A percentile compares a stretch with the other conserved stretches of the same genome.
These are phyloP conservation scores for Phytophthora pseudosyringae DNA, from an alignment of 352 stramenopile genomes.

Conservation along the genomic window DNA sequence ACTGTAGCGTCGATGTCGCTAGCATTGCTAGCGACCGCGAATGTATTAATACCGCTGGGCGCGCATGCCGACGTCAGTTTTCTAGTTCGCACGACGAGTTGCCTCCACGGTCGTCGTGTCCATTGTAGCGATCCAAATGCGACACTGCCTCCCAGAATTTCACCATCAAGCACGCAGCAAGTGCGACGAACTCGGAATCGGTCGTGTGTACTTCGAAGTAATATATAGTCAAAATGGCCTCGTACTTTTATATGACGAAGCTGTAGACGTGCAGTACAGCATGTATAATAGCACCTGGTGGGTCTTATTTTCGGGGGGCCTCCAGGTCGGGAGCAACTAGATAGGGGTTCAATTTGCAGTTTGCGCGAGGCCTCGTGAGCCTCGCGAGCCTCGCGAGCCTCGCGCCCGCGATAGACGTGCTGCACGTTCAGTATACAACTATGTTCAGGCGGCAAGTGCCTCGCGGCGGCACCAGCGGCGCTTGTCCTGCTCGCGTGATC, in stretches of 20 bases:
- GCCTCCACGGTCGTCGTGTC: neutral
- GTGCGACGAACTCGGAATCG: neutral
- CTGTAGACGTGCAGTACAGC: too few relatives aligned
- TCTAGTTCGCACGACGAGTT: too few relatives aligned
- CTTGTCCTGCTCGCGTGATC: neutral
- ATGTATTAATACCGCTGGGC: neutral
- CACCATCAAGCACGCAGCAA: too few relatives aligned
- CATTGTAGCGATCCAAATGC: neutral
- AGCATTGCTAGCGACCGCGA: neutral
- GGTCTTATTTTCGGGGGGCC: slow-evolving; percentile 10
- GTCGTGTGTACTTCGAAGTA: too few relatives aligned
- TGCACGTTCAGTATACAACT: neutral
- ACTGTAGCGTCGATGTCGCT: neutral
- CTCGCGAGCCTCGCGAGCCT: too few relatives aligned
- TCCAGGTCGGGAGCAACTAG: neutral
- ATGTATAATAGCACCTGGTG: neutral
- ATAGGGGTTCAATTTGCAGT: slow-evolving; percentile 9
- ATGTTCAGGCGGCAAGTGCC: neutral
- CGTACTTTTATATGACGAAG: too few relatives aligned
- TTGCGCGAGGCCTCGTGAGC: too few relatives aligned
- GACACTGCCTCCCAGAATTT: slow-evolving; percentile 1
- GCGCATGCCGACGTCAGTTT: neutral
- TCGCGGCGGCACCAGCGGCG: neutral
- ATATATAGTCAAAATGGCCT: too few relatives aligned
- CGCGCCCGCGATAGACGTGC: neutral